A percentile compares a stretch with the other conserved stretches of the same genome.
Evolutionary conservation across 768 basidiomycete genomes (phyloP).

Genomic region (Tulasnella sp.): DNA sequence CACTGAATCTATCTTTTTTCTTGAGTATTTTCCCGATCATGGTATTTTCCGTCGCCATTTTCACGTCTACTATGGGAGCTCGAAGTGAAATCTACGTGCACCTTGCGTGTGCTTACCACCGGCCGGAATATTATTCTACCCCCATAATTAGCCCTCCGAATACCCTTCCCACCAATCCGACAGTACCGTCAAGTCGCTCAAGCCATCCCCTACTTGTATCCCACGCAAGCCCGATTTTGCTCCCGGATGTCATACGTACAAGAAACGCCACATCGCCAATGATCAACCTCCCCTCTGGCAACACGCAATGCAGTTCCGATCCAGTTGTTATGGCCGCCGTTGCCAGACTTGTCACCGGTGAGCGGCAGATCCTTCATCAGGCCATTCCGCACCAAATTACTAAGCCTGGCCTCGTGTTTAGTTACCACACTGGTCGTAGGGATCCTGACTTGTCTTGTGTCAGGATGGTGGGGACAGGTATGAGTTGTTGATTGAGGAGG

Average conservation of each 20-base stretch:
- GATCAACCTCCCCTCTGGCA: constrained; percentile 13
- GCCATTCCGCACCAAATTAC: neutral
- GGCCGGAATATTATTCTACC: constrained; percentile 36
- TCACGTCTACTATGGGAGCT: constrained; percentile 49
- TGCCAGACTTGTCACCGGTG: constrained; percentile 51
- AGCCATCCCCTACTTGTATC: neutral
- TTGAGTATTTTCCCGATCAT: constrained; percentile 45
- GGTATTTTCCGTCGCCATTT: constrained; percentile 44
- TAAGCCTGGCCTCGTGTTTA: constrained; percentile 23
- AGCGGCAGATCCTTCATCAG: constrained; percentile 20
- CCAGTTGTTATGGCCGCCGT: constrained; percentile 63
- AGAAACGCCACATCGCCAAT: neutral
- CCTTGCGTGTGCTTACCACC: constrained; percentile 56
- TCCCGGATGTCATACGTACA: too few species aligned
- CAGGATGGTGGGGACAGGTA: constrained; percentile 63
- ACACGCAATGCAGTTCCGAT: constrained; percentile 44
- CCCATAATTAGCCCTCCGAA: neutral
- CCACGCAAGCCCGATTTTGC: neutral
- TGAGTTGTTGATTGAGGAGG: neutral
- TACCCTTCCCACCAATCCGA: neutral
- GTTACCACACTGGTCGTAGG: constrained; percentile 57
- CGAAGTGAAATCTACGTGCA: constrained; percentile 62
- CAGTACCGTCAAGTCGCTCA: too few species aligned
- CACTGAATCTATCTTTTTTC: neutral
- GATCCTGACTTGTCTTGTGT: constrained; percentile 61